A percentile compares a stretch with the other conserved stretches of the same genome.
phyloP scores from a whole-genome alignment of 345 rosid genomes.

The Salix udensis region DNA sequence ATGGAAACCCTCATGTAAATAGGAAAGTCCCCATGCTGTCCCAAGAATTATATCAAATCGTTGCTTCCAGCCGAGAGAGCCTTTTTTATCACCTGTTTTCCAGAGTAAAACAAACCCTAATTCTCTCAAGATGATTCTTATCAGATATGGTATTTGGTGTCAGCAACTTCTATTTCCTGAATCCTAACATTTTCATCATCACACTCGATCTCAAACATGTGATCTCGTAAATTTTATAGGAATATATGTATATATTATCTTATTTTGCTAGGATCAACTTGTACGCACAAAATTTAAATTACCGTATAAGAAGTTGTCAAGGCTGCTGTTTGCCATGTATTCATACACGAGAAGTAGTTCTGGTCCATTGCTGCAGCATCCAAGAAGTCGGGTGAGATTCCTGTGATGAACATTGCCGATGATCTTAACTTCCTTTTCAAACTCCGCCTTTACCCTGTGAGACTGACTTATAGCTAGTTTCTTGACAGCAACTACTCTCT shows the following conservation, averaged over 20 bases:
- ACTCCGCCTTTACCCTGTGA: conserved; percentile 31
- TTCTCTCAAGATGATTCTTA: too few species aligned
- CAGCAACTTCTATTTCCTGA: too few species aligned
- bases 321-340: conserved; percentile 48
- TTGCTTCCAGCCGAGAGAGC: conserved; percentile 40
- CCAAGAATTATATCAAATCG: conserved; percentile 44
- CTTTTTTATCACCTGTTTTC: conserved; percentile 30
- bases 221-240: too few species aligned
- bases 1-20: conserved; percentile 48
- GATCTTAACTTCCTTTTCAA: conserved; percentile 40
- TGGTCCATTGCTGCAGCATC: conserved; percentile 44
- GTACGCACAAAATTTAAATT: not conserved
- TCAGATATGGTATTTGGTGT: too few species aligned
- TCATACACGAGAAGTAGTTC: conserved; percentile 47
- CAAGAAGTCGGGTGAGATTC: conserved; percentile 43
- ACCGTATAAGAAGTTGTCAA: conserved; percentile 39
- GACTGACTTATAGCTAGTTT: conserved; percentile 31
- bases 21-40: conserved; percentile 46
- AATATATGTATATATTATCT: too few species aligned
- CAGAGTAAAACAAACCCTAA: not conserved
- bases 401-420: conserved; percentile 54
- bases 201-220: too few species aligned
- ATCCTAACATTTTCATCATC: too few species aligned
- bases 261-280: too few species aligned
- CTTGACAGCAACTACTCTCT: conserved; percentile 51